Conservation (phyloP, 2,329 filamentous ascomycete genomes). For the Colletotrichum graminicola region DNA sequence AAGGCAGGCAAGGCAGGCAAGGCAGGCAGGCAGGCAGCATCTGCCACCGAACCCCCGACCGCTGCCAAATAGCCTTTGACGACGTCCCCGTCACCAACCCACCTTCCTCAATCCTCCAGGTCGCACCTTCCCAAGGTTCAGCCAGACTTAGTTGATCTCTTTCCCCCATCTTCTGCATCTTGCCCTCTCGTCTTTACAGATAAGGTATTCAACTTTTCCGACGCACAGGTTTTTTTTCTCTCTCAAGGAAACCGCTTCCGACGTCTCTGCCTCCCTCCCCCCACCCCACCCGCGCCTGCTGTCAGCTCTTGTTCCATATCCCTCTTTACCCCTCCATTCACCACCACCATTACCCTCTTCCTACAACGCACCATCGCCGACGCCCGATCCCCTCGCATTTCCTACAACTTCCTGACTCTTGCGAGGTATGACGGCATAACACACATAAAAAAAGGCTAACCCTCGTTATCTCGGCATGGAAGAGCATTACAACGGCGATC, state of each 20-base stretch:
- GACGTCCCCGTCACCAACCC: neutral
- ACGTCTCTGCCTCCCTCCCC: slow-evolving; percentile 2
- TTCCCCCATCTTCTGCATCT: neutral
- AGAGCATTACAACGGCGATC: slow-evolving; percentile 53
- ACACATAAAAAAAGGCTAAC: slow-evolving; percentile 48
- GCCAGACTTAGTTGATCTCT: slow-evolving; percentile 34
- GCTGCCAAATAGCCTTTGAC: slow-evolving; percentile 23
- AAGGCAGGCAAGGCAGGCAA: slow-evolving; percentile 18
- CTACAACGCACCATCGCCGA: slow-evolving; percentile 19
- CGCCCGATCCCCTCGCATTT: neutral
- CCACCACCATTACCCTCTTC: slow-evolving; percentile 24
- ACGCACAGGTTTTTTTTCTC: neutral
- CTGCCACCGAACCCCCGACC: slow-evolving; percentile 1
- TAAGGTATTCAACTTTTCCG: slow-evolving; percentile 21
- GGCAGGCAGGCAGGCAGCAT: slow-evolving; percentile 19
- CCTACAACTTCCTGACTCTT: slow-evolving; percentile 42
- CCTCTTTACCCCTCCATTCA: slow-evolving; percentile 42
- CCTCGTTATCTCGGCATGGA: slow-evolving; percentile 63
- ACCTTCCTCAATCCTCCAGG: slow-evolving; percentile 10
- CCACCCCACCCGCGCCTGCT: slow-evolving; percentile 13
- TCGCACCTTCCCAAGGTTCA: slow-evolving; percentile 27
- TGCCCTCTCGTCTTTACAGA: slow-evolving; percentile 1
- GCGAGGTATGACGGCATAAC: slow-evolving; percentile 53
- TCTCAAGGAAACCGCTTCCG: slow-evolving; percentile 16
- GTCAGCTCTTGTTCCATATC: slow-evolving; percentile 37